Percentiles rank a stretch among this genome's conserved stretches.
Conservation (phyloP, 1,284 basidiomycete species). For the Violaceomyces palustris region DNA sequence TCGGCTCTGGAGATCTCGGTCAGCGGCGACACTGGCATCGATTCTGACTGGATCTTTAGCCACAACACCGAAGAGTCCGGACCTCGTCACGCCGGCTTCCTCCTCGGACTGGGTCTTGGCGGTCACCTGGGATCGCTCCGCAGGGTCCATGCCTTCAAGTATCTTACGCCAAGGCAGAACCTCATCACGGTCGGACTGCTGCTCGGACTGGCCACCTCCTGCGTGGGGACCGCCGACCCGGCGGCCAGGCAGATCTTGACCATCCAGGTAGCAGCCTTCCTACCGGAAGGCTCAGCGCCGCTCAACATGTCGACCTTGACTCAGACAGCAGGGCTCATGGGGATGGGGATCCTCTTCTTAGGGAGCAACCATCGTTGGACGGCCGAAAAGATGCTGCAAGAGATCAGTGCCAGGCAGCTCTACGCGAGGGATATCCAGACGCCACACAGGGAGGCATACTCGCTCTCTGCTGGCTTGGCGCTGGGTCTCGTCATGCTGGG, state of each 20-base stretch:
- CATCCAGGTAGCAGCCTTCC: conserved; percentile 84
- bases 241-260: conserved; percentile 85
- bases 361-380: conserved; percentile 81
- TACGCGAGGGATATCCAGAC: conserved; percentile 63
- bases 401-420: conserved; percentile 74
- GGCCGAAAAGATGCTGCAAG: conserved; percentile 81
- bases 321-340: conserved; percentile 81
- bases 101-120: conserved; percentile 84
- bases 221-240: conserved; percentile 78
- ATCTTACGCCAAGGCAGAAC: conserved; percentile 90
- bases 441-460: conserved; percentile 72
- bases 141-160: conserved; percentile 75
- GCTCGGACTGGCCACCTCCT: conserved; percentile 83
- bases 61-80: conserved; percentile 55
- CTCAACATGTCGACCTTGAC: conserved; percentile 84
- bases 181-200: conserved; percentile 87
- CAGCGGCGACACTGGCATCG: conserved; percentile 61
- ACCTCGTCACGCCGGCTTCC: conserved; percentile 93
- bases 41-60: conserved; percentile 50
- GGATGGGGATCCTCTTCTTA: conserved; percentile 83
- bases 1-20: conserved; percentile 69
- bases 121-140: conserved; percentile 83
- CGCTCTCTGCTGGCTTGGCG: conserved; percentile 77
- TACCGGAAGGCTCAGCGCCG: conserved; percentile 79
- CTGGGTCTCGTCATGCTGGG: conserved; percentile 96